Evolutionary conservation across 345 rosid species (phyloP).

Genomic region (Clarkia xantiana): DNA sequence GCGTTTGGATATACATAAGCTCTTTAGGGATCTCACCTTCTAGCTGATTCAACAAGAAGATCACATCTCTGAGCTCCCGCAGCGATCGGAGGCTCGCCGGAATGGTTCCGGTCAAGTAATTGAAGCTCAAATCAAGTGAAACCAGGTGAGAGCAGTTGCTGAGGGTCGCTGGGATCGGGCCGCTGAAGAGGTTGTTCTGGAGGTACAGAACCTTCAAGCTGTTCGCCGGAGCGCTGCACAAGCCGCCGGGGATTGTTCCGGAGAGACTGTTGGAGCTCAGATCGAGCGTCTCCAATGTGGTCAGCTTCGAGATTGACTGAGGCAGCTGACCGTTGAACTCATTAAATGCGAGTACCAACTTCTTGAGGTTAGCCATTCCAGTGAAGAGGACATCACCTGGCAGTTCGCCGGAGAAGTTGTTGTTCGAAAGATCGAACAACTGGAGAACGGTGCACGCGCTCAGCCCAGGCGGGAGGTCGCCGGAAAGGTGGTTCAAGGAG

Average conservation of each 20-base stretch:
- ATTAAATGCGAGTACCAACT: conserved; percentile 46
- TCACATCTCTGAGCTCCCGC: conserved; percentile 59
- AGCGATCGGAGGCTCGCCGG: conserved; percentile 75
- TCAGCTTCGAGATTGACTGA: conserved; percentile 40
- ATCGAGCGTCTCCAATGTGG: conserved; percentile 46
- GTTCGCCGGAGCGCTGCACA: conserved; percentile 26
- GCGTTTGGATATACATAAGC: conserved; percentile 32
- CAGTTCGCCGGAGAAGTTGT: conserved; percentile 58
- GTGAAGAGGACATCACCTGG: conserved; percentile 39
- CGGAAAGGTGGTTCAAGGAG: conserved; percentile 52
- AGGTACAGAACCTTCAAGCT: conserved; percentile 50
- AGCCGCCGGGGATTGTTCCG: conserved; percentile 39
- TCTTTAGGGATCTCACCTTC: conserved; percentile 74
- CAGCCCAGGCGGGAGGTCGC: conserved; percentile 48
- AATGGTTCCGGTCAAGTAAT: conserved; percentile 51
- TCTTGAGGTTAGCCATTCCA: conserved; percentile 46
- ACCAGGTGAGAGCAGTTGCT: conserved; percentile 79
- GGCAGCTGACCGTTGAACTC: conserved; percentile 45
- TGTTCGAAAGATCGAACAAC: conserved; percentile 39
- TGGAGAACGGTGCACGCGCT: conserved; percentile 46
- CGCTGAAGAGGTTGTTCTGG: conserved; percentile 56
- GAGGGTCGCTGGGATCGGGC: conserved; percentile 48
- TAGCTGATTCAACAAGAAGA: conserved; percentile 69
- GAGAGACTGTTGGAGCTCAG: conserved; percentile 66
- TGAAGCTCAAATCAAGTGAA: conserved; percentile 83